phyloP scores from a whole-genome alignment of 371 early-diverging fungal species.

The Mortierella sp. region DNA sequence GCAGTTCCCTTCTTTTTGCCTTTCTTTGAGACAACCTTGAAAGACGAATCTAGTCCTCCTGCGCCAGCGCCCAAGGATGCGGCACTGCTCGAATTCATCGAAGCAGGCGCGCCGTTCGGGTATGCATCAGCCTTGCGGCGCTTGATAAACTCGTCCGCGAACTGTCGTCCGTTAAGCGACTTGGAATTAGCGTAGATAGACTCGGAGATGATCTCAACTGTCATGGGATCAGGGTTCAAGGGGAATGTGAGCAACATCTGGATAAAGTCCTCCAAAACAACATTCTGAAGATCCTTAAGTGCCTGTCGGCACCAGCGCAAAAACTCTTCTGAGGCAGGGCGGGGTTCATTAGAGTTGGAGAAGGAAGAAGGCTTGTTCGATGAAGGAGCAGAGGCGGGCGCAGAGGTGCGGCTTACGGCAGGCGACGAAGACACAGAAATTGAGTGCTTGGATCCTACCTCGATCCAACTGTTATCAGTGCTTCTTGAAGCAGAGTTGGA shows the following conservation, averaged over 20 bases:
- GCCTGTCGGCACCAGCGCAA: slow-evolving; percentile 80
- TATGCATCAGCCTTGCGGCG: slow-evolving; percentile 82
- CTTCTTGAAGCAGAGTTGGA: slow-evolving; percentile 15
- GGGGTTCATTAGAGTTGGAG: slow-evolving; percentile 56
- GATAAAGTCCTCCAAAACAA: slow-evolving; percentile 78
- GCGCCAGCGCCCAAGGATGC: slow-evolving; percentile 13
- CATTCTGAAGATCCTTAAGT: slow-evolving; percentile 77
- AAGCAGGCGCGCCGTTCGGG: slow-evolving; percentile 58
- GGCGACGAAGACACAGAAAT: slow-evolving; percentile 17
- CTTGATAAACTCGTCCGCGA: slow-evolving; percentile 85
- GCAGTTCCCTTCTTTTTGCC: slow-evolving; percentile 61
- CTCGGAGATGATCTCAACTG: slow-evolving; percentile 84
- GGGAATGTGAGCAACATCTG: slow-evolving; percentile 86
- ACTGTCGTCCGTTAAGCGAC: slow-evolving; percentile 81
- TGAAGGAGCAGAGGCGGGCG: neutral
- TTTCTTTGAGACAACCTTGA: slow-evolving; percentile 72
- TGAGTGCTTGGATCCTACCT: slow-evolving; percentile 42
- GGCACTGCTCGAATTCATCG: slow-evolving; percentile 13
- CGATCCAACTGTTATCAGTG: slow-evolving; percentile 52
- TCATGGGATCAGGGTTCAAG: slow-evolving; percentile 72
- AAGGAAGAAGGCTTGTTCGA: neutral
- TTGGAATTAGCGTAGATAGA: slow-evolving; percentile 82
- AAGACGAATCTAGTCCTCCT: slow-evolving; percentile 49
- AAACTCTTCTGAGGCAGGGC: slow-evolving; percentile 79
- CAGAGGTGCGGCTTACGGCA: slow-evolving; percentile 36